These are phyloP conservation scores for Neonothopanus nambi DNA, from an alignment of 1,284 basidiomycete genomes.

Conservation along the genomic window DNA sequence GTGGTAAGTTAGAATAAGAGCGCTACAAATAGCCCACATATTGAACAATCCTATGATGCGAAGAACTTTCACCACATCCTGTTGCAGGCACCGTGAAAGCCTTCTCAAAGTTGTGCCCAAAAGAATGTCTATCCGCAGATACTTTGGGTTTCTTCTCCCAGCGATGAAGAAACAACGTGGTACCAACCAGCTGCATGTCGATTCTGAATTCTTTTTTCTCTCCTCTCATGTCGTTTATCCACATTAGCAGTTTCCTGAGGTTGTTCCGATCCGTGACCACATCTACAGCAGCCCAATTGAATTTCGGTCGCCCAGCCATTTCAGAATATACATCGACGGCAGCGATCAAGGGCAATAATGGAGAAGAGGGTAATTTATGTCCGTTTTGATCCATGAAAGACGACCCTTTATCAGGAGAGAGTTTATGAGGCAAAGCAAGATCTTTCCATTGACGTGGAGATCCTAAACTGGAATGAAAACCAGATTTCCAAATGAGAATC, in stretches of 20 bases:
- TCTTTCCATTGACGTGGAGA: slow-evolving; percentile 53
- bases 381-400: slow-evolving; percentile 53
- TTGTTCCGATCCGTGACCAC: slow-evolving; percentile 60
- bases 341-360: slow-evolving; percentile 49
- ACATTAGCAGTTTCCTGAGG: slow-evolving; percentile 57
- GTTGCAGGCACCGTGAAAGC: slow-evolving; percentile 43
- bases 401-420: slow-evolving; percentile 46
- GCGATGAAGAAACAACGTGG: slow-evolving; percentile 54
- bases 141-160: slow-evolving; percentile 43
- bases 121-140: slow-evolving; percentile 35
- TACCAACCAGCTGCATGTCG: slow-evolving; percentile 54
- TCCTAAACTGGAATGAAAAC: slow-evolving; percentile 35
- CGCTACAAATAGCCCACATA: slow-evolving; percentile 40
- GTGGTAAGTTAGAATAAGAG: not conserved
- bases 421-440: slow-evolving; percentile 42
- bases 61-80: slow-evolving; percentile 42
- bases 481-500: not conserved
- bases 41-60: slow-evolving; percentile 52
- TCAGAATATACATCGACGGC: slow-evolving; percentile 45
- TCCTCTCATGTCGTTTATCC: slow-evolving; percentile 36
- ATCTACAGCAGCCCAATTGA: slow-evolving; percentile 53
- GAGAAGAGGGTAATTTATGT: slow-evolving; percentile 38
- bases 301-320: slow-evolving; percentile 27
- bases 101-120: slow-evolving; percentile 51
- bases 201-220: slow-evolving; percentile 50